Evolutionary conservation across 2,329 filamentous ascomycete genomes (phyloP).

Genomic region (Colletotrichum abscissum): DNA sequence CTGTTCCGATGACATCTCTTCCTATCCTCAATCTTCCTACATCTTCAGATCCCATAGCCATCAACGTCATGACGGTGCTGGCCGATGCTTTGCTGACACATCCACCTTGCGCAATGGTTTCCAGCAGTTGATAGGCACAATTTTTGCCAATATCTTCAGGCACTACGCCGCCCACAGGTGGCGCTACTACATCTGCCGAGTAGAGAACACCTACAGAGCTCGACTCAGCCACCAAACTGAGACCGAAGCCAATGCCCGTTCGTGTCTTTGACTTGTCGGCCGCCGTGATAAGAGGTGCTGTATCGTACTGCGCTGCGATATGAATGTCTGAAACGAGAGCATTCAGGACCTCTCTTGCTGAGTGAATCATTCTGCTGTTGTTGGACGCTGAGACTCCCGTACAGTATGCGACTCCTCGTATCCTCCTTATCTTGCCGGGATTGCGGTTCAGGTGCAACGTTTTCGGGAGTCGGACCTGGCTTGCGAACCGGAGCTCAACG

Average conservation of each 20-base stretch:
- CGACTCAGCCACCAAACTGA: conserved; percentile 93
- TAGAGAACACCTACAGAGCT: conserved; percentile 84
- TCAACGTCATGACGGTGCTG: conserved; percentile 82
- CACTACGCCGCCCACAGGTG: conserved; percentile 81
- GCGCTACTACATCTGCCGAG: conserved; percentile 83
- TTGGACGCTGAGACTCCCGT: conserved; percentile 93
- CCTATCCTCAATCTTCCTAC: conserved; percentile 88
- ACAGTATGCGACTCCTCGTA: conserved; percentile 93
- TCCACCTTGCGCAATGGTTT: conserved; percentile 84
- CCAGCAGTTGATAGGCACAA: conserved; percentile 90
- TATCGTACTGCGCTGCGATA: conserved; percentile 83
- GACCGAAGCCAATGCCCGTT: conserved; percentile 89
- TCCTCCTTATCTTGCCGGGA: conserved; percentile 85
- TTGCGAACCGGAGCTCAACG: conserved; percentile 93
- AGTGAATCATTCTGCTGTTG: conserved; percentile 95
- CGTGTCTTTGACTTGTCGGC: conserved; percentile 70
- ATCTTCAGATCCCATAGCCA: conserved; percentile 98
- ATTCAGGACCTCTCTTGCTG: conserved; percentile 88
- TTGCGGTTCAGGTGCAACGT: conserved; percentile 88
- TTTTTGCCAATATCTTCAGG: conserved; percentile 91
- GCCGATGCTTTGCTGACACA: conserved; percentile 81
- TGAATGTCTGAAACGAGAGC: conserved; percentile 89
- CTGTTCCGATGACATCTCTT: conserved; percentile 82
- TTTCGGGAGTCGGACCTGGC: conserved; percentile 92
- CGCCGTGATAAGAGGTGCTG: conserved; percentile 67